Evolutionary conservation across 2,329 filamentous ascomycete species (phyloP).

Genomic region (Penicillium fuscoglaucum): DNA sequence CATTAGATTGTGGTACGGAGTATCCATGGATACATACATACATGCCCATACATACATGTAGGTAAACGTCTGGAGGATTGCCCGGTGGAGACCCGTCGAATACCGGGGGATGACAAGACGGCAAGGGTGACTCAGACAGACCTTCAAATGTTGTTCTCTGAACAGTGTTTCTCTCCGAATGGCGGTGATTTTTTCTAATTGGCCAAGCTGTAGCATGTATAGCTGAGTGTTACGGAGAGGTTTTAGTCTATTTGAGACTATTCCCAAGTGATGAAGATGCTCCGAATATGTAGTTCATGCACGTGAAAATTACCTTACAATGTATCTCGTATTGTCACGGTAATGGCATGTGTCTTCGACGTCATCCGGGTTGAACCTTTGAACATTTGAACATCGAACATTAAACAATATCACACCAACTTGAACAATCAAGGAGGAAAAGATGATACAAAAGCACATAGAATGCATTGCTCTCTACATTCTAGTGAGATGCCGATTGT

Average conservation of each 20-base stretch:
- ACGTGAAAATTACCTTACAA: slow-evolving; percentile 24
- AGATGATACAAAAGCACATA: not conserved
- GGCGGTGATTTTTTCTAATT: no score
- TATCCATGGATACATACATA: no score
- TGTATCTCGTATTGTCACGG: slow-evolving; percentile 20
- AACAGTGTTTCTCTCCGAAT: not conserved
- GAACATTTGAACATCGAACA: slow-evolving; percentile 6
- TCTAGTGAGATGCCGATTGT: slow-evolving; percentile 17
- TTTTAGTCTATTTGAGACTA: not conserved
- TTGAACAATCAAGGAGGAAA: not conserved
- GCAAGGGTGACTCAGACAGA: slow-evolving; percentile 24
- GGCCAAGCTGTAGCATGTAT: not conserved
- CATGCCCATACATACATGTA: no score
- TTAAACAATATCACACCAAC: not conserved
- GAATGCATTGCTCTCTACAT: not conserved
- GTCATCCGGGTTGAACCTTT: slow-evolving; percentile 14
- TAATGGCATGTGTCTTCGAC: slow-evolving; percentile 21
- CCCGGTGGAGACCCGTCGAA: slow-evolving; percentile 22
- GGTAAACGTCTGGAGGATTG: not conserved
- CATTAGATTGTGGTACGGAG: no score
- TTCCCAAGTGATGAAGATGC: not conserved
- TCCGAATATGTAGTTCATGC: slow-evolving; percentile 7
- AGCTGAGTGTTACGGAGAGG: not conserved
- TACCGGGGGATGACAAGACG: slow-evolving; percentile 29
- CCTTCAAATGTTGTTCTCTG: not conserved